Conservation (phyloP, 345 rosid genomes). For the Raphanus raphanistrum region DNA sequence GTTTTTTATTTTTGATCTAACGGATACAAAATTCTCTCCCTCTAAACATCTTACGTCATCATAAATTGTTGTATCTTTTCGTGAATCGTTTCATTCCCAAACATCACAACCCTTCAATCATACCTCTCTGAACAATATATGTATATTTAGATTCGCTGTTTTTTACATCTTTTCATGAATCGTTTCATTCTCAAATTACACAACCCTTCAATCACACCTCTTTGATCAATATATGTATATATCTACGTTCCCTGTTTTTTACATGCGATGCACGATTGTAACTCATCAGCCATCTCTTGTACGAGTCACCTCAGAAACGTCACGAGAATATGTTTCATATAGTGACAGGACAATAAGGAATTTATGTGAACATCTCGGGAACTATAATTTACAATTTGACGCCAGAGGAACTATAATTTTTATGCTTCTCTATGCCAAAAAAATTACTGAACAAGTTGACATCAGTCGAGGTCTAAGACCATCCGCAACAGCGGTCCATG, state of each 20-base stretch:
- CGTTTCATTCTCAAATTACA: background rate
- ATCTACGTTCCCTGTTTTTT: background rate
- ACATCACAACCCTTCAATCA: background rate
- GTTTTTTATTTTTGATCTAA: background rate
- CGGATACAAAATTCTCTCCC: background rate
- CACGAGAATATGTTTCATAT: background rate
- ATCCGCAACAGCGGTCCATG: too few species aligned
- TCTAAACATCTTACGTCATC: background rate
- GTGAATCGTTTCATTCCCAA: background rate
- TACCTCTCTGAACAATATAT: background rate
- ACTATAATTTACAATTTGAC: background rate
- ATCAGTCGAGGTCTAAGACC: background rate
- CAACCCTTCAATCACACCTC: background rate
- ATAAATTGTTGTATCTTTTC: background rate
- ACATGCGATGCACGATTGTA: background rate
- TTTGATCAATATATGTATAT: background rate
- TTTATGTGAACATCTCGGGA: background rate
- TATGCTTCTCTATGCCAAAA: background rate
- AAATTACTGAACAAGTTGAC: background rate
- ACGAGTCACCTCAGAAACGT: background rate
- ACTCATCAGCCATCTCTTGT: background rate
- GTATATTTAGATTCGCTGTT: too few species aligned
- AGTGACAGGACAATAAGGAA: background rate
- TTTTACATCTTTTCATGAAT: background rate
- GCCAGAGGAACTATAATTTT: background rate